A percentile compares a stretch with the other conserved stretches of the same genome.
Conservation (phyloP, 257 asterid genomes). For the Solanum bukasovii region DNA sequence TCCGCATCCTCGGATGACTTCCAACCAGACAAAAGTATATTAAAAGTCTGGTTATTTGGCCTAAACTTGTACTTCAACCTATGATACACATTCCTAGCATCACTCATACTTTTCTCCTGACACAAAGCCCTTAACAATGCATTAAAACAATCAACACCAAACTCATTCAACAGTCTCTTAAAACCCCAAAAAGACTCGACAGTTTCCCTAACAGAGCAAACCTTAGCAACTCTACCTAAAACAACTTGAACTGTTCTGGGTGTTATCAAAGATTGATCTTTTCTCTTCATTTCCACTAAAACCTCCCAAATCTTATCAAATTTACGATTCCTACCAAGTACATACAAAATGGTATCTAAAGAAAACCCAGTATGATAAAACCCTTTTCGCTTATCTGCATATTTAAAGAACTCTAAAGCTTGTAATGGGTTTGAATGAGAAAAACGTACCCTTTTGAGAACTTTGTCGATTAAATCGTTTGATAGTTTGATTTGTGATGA, state of each 20-base stretch:
- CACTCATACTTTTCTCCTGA: conserved; percentile 86
- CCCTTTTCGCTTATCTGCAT: conserved; percentile 33
- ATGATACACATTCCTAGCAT: conserved; percentile 80
- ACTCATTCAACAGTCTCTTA: conserved; percentile 40
- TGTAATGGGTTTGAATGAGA: conserved; percentile 72
- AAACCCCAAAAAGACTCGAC: conserved; percentile 62
- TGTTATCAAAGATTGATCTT: conserved; percentile 55
- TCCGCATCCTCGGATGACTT: conserved; percentile 67
- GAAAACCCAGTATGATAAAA: conserved; percentile 61
- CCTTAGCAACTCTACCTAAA: conserved; percentile 77
- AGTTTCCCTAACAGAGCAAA: conserved; percentile 72
- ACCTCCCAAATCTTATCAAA: conserved; percentile 64
- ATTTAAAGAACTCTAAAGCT: conserved; percentile 54
- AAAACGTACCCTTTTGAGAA: conserved; percentile 74
- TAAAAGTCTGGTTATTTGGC: conserved; percentile 74
- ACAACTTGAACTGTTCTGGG: conserved; percentile 74
- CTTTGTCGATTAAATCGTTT: conserved; percentile 52
- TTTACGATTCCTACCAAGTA: conserved; percentile 66
- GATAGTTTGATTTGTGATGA: conserved; percentile 42
- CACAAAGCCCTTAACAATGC: conserved; percentile 73
- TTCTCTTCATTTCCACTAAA: conserved; percentile 49
- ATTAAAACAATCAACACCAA: conserved; percentile 56
- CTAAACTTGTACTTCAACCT: conserved; percentile 58
- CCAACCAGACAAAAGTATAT: conserved; percentile 82
- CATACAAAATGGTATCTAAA: conserved; percentile 63